Evolutionary conservation across 495 filamentous ascomycete species (phyloP).

Genomic region (Amphirosellinia nigrospora): DNA sequence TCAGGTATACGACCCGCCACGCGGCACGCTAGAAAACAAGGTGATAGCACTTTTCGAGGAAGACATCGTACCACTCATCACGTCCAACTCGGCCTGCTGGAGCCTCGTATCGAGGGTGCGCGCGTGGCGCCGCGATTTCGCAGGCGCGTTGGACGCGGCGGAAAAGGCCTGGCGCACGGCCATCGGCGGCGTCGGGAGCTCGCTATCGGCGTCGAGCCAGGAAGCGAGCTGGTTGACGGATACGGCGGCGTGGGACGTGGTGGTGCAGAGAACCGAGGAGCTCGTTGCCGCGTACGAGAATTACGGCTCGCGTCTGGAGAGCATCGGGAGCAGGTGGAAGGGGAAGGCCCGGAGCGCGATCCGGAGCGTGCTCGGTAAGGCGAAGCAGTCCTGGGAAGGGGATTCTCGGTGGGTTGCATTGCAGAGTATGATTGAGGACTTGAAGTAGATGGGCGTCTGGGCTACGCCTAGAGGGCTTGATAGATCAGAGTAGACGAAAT

Average conservation of each 20-base stretch:
- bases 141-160: conserved; percentile 75
- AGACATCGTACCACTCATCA: conserved; percentile 80
- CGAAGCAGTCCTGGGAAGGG: conserved; percentile 82
- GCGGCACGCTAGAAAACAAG: conserved; percentile 55
- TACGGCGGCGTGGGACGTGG: conserved; percentile 59
- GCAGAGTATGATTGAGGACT: conserved; percentile 62
- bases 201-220: conserved; percentile 31
- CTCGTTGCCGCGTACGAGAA: conserved; percentile 71
- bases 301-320: conserved; percentile 58
- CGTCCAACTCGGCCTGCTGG: conserved; percentile 77
- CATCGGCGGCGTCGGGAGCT: conserved; percentile 48
- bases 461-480: not conserved
- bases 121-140: conserved; percentile 69
- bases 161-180: conserved; percentile 88
- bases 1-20: conserved; percentile 47
- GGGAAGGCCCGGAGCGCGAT: conserved; percentile 87
- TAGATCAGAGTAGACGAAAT: conserved; percentile 1
- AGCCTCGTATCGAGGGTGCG: conserved; percentile 71
- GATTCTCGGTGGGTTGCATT: conserved; percentile 72
- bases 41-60: conserved; percentile 76
- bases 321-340: conserved; percentile 72
- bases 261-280: conserved; percentile 69
- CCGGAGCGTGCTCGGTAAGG: conserved; percentile 79
- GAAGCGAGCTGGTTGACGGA: conserved; percentile 53
- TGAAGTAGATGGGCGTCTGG: conserved; percentile 44